Percentiles rank a stretch among this genome's conserved stretches.
Conservation (phyloP, 164 flowering plant species). For the Macadamia tetraphylla region DNA sequence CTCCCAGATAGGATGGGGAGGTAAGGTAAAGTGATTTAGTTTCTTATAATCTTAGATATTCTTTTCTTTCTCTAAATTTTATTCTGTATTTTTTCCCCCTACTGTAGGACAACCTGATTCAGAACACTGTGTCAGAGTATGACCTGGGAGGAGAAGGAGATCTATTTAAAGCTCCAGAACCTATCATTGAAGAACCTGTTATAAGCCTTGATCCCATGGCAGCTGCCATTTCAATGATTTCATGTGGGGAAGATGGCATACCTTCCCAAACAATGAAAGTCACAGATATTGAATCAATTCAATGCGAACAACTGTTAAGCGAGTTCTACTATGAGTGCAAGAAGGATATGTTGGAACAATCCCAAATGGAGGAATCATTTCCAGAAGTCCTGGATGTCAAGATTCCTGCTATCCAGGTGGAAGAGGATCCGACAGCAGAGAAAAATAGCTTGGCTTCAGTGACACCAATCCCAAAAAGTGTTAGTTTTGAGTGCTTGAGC, state of each 20-base stretch:
- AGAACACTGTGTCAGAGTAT: conserved; percentile 52
- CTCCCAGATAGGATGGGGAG: background rate
- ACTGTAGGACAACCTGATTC: conserved; percentile 35
- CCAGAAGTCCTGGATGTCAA: conserved; percentile 44
- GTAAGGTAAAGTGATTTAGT: too few relatives aligned
- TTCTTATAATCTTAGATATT: background rate
- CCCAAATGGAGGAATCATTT: conserved; percentile 41
- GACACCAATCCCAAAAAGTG: conserved; percentile 49
- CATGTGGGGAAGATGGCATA: conserved; percentile 60
- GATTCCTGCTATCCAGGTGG: conserved; percentile 27
- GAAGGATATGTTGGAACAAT: conserved; percentile 67
- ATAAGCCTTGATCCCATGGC: conserved; percentile 53
- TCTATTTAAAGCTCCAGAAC: conserved; percentile 82
- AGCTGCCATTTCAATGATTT: conserved; percentile 77
- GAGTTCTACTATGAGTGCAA: conserved; percentile 74
- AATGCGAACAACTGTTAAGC: conserved; percentile 48
- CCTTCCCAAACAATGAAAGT: conserved; percentile 49
- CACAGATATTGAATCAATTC: conserved; percentile 47
- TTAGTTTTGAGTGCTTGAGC: conserved; percentile 64
- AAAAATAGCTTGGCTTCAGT: conserved; percentile 20
- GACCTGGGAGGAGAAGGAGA: conserved; percentile 89
- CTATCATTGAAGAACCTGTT: conserved; percentile 62
- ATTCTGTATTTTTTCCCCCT: conserved; percentile 5
- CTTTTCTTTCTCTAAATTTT: background rate
- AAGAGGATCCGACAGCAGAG: conserved; percentile 29